phyloP scores from a whole-genome alignment of 1,284 basidiomycete genomes.

The Rhodotorula sp. region DNA sequence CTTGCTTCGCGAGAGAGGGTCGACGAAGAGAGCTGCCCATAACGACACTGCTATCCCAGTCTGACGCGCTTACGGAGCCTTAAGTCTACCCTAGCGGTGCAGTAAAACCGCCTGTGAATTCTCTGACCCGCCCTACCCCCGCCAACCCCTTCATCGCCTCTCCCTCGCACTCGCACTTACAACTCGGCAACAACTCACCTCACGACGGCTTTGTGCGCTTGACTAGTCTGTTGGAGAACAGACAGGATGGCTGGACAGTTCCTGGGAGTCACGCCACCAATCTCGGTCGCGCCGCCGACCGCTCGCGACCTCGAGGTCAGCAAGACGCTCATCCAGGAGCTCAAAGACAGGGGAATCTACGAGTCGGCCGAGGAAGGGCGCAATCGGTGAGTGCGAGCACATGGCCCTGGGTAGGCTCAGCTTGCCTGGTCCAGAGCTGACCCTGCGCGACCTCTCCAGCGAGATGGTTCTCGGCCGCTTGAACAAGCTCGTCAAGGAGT shows the following conservation, averaged over 20 bases:
- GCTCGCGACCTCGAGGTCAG: constrained; percentile 74
- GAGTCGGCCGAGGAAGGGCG: constrained; percentile 86
- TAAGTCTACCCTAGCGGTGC: background rate
- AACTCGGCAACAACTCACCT: background rate
- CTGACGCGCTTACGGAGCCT: background rate
- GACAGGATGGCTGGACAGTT: background rate
- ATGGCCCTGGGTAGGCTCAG: background rate
- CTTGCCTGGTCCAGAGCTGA: background rate
- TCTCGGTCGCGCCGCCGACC: constrained; percentile 73
- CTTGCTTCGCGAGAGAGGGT: too few relatives aligned
- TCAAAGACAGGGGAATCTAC: constrained; percentile 80
- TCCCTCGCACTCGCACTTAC: background rate
- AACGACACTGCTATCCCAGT: background rate
- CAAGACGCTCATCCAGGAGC: constrained; percentile 79
- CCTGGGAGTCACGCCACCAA: constrained; percentile 73
- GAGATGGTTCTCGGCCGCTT: constrained; percentile 90
- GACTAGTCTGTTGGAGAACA: too few relatives aligned
- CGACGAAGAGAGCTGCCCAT: background rate
- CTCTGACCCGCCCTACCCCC: background rate
- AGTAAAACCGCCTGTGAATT: background rate
- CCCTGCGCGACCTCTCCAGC: constrained; percentile 54
- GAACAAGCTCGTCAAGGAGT: constrained; percentile 85
- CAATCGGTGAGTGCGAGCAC: constrained; percentile 66
- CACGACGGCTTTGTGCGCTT: background rate
- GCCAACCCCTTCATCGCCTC: background rate